Evolutionary conservation across 2,329 filamentous ascomycete species (phyloP), one percentile per base, ranked within the genome.

Genomic region (Immersiporthe knoxdaviesiana): DNA sequence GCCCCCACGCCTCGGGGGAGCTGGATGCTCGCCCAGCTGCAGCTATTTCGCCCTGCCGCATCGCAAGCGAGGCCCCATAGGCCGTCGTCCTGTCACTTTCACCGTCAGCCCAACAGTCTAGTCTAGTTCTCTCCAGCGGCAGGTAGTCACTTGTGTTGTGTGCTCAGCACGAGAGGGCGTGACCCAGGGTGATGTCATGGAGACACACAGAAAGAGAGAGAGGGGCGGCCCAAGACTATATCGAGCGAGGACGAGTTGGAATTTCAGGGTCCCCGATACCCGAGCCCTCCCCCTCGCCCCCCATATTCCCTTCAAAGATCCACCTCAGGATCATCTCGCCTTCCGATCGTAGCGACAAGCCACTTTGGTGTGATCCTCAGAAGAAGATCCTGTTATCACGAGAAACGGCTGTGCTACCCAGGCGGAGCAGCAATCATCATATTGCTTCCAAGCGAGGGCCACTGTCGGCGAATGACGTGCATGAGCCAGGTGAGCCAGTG

Each of bases 341-440:
- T 68, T 61, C 66, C 66, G 39, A 47, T 54, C 66, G 21, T 63
- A 52, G 66, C 27, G 54, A 32, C 44, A 56, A 39, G 63, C 67
- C 41, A 56, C 67, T 47, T n/a, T 44, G 16, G 44, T 39, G 39
- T 56, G 44, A 30, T 58, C 41, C 56, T 32, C 54, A 58, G 35
- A 58, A 44, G 41, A 35, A 12, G 37, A 59, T 32, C 56, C 30
- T 11, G 30, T 59, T 35, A 21, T 59, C 18, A 21, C 56, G 56
- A 59, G 56, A 8, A 8, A 59, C 11, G 10, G 56, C 30, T 21
- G 56, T 35, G 32, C 32, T n/a, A 4, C 12, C 18, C 7, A 63
- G 16, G n/a, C 41, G 14, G 41, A 27, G 24, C 24, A n/a, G 41
- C 37, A 14, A 41, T 63, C 35, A n/a, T 35, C 60, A 24, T 41